Base-by-base conservation (phyloP, 768 basidiomycete genomes). In the Rhizopogon vesiculosus region DNA sequence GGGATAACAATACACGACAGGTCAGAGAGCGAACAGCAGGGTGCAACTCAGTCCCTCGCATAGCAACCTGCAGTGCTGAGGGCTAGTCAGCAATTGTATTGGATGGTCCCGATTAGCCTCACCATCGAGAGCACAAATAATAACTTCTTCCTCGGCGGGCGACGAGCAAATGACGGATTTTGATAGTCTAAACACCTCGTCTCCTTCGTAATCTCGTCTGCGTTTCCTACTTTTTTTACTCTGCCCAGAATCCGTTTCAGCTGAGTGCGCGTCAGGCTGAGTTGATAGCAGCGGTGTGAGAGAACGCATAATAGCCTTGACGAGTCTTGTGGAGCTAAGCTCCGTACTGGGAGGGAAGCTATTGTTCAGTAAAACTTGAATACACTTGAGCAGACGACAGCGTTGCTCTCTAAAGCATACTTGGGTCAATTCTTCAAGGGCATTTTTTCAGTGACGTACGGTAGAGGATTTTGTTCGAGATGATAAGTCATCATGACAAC, bases 131-230 rank as follows among this genome's bases (percentile, higher is more conserved):
- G 86, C 78, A 12, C 66, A 59, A 10, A 89, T 67, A 22, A 89
- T 59, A 22, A 76, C 71, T 28, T 82, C 70, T 19, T 78, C 81
- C 15, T 88, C 85, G 29, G 76, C 75, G 3, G 54, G 50, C 0
- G 77, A 78, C 1, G 76, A 68, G 62, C 80, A 87, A 18, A 84
- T 61, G 7, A 79, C 72, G 44, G 76, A 67, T 44, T 74, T 73
- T 2, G 76, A 66, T 7, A 71, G 62, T 51, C 78, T 82, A 68
- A 93, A 84, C 5, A 87, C 71, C 62, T 87, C 89, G 53, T 89
- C 89, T 9, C 83, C 88, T 68, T 92, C 88, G 59, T 84, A 91
- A 12, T 78, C 84, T 19, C 84, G 79, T 18, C 79, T 76, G 45
- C 86, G 76, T 66, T 89, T 93, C 67, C 84, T 91, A 53, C 81